phyloP scores from a whole-genome alignment of 805 yeast genomes.

The Cyberlindnera lachancei region DNA sequence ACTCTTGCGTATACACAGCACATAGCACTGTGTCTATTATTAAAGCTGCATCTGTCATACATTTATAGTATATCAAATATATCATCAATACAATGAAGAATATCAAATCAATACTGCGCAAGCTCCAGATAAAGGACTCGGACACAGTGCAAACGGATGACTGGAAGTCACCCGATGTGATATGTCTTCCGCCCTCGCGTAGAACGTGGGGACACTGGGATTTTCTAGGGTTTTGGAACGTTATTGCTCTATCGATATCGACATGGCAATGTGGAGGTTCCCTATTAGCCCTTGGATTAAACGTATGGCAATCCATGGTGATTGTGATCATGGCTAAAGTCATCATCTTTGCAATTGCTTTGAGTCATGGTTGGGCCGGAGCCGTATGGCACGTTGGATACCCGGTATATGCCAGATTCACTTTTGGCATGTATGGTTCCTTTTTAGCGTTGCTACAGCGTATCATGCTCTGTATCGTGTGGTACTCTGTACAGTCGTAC shows the following conservation, averaged over 20 bases:
- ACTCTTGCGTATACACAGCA: no score
- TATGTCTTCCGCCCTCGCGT: slow-evolving; percentile 37
- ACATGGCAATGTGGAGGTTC: slow-evolving; percentile 38
- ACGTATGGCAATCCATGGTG: slow-evolving; percentile 37
- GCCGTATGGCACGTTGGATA: slow-evolving; percentile 43
- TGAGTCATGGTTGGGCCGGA: slow-evolving; percentile 40
- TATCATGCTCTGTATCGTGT: slow-evolving; percentile 36
- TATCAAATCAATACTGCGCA: slow-evolving; percentile 3
- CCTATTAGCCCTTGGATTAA: slow-evolving; percentile 34
- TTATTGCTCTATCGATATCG: slow-evolving; percentile 30
- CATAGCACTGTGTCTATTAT: no score
- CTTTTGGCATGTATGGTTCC: slow-evolving; percentile 42
- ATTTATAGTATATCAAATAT: no score
- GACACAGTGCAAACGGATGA: slow-evolving; percentile 14
- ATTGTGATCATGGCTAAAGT: slow-evolving; percentile 34
- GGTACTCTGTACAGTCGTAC: slow-evolving; percentile 39
- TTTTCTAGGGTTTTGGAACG: slow-evolving; percentile 36
- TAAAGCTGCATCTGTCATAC: no score
- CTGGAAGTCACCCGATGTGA: slow-evolving; percentile 33
- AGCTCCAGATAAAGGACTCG: slow-evolving; percentile 17
- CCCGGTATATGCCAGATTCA: slow-evolving; percentile 35
- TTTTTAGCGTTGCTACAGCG: slow-evolving; percentile 36
- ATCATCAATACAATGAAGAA: background rate
- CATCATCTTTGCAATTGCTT: slow-evolving; percentile 32
- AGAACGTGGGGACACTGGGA: slow-evolving; percentile 40